Evolutionary conservation across 164 flowering plant species (phyloP).

Genomic region (Cinnamomum micranthum): DNA sequence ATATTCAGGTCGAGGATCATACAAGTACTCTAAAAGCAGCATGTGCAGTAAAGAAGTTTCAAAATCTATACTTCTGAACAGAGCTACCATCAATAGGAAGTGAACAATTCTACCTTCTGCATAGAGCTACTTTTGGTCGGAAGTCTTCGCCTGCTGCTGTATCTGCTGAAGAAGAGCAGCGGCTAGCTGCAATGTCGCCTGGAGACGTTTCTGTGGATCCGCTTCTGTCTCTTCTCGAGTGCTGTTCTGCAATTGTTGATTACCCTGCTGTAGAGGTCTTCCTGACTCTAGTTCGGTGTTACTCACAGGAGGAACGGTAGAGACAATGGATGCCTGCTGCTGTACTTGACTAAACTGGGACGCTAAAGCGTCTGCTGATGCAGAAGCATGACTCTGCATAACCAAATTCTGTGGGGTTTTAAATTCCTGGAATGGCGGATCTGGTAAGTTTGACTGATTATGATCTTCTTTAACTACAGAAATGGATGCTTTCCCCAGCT

Average conservation of each 20-base stretch:
- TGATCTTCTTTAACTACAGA: conserved; percentile 24
- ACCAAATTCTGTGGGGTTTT: conserved; percentile 22
- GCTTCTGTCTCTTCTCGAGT: conserved; percentile 46
- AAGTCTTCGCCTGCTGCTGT: conserved; percentile 63
- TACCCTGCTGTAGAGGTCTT: conserved; percentile 18
- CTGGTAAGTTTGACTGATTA: conserved; percentile 22
- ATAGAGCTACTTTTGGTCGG: conserved; percentile 12
- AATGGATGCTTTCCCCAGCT: conserved; percentile 22
- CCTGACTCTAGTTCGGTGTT: conserved; percentile 27
- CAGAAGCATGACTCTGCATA: conserved; percentile 22
- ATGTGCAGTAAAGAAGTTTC: neutral
- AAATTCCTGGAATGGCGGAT: conserved; percentile 22
- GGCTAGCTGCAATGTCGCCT: conserved; percentile 90
- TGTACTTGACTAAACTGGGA: conserved; percentile 41
- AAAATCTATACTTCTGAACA: neutral
- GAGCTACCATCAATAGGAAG: neutral
- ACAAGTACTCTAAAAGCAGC: neutral
- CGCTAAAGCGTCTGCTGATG: conserved; percentile 27
- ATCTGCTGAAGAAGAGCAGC: conserved; percentile 98
- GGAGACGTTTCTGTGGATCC: conserved; percentile 87
- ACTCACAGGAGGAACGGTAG: conserved; percentile 21
- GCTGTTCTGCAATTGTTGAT: conserved; percentile 28
- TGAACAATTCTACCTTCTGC: neutral
- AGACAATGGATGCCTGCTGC: conserved; percentile 32
- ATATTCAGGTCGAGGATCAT: neutral